These are phyloP conservation scores for Aphanomyces astaci DNA, from an alignment of 352 stramenopile genomes.

Conservation along the genomic window DNA sequence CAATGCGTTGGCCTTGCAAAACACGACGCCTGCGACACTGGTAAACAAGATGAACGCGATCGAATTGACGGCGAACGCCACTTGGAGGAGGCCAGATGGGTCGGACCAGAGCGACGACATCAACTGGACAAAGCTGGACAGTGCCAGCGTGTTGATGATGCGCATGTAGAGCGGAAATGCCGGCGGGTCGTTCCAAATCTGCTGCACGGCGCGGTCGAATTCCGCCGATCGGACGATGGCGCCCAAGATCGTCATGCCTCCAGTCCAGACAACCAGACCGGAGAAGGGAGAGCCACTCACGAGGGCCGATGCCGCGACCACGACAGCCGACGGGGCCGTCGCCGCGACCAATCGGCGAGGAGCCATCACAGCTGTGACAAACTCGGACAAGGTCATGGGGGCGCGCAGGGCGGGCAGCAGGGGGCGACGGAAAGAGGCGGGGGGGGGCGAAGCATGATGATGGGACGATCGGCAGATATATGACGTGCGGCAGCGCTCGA, in stretches of 20 bases:
- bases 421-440: neutral
- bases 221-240: constrained; percentile 40
- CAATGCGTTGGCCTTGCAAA: constrained; percentile 38
- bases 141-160: constrained; percentile 34
- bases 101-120: constrained; percentile 27
- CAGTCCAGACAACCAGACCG: constrained; percentile 33
- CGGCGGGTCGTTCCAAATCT: constrained; percentile 31
- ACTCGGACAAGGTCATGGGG: neutral
- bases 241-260: constrained; percentile 33
- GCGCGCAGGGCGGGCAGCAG: neutral
- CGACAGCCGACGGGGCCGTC: neutral
- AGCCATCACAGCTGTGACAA: neutral
- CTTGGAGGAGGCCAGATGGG: neutral
- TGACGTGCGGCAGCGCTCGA: neutral
- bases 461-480: neutral
- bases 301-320: neutral
- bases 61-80: constrained; percentile 34
- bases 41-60: constrained; percentile 27
- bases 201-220: constrained; percentile 32
- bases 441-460: neutral
- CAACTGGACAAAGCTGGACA: constrained; percentile 38
- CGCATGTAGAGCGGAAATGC: constrained; percentile 38
- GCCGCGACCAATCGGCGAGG: neutral
- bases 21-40: constrained; percentile 27
- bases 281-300: neutral